A percentile compares a stretch with the other conserved stretches of the same genome.
phyloP scores from a whole-genome alignment of 257 asterid genomes.

The Datura wrightii region DNA sequence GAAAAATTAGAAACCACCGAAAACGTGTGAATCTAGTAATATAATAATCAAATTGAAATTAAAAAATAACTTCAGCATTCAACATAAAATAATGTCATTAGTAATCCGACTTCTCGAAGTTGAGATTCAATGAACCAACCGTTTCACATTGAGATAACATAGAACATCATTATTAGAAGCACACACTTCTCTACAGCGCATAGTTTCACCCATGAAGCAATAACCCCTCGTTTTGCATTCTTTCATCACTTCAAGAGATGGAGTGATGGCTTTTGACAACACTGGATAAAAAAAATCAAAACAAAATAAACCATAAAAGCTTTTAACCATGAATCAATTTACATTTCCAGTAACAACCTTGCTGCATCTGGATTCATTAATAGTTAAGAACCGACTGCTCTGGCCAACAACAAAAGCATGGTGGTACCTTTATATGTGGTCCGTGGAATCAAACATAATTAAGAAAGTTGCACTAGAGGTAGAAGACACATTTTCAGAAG shows the following conservation, averaged over 20 bases:
- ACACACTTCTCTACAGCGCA: not conserved
- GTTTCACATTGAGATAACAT: not conserved
- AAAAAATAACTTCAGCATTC: not conserved
- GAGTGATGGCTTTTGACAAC: not conserved
- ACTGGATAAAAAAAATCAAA: not conserved
- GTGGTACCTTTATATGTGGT: not conserved
- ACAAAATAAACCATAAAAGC: not conserved
- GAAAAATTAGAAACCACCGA: not conserved
- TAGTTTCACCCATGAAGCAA: constrained; percentile 6
- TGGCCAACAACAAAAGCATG: not conserved
- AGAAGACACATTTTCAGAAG: not conserved
- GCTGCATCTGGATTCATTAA: constrained; percentile 2
- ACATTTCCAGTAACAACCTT: not conserved
- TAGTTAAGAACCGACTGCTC: not conserved
- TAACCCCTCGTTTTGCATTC: not conserved
- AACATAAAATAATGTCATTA: not conserved
- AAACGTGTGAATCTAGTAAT: not conserved
- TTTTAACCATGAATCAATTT: not conserved
- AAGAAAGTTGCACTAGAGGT: too few relatives aligned
- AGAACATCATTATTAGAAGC: not conserved
- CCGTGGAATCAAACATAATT: not conserved
- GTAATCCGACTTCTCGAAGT: constrained; percentile 1
- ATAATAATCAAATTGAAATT: constrained; percentile 22
- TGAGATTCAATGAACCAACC: not conserved
- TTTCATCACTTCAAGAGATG: not conserved